Base-by-base conservation (phyloP, 202 grass and related monocot species). In the Zoysia matrella region DNA sequence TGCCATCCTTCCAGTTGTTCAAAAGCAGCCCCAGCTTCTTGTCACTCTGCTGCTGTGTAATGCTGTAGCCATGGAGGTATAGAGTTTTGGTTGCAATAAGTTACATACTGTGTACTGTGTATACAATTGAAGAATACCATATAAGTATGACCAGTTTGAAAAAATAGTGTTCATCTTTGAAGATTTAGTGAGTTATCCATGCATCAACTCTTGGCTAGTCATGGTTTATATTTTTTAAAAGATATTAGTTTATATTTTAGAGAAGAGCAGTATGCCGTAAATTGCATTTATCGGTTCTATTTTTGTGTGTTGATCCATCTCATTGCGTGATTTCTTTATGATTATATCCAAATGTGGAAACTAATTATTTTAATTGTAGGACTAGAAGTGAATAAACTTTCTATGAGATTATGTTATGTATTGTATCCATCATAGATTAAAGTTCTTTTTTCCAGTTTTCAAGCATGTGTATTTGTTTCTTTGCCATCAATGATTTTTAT, bases 21-120 rank as follows among this genome's bases (percentile, higher is more conserved):
- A 99, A 85, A 99, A 99, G 78, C 96, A 96, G 72, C 96, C 96
- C 81, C 93, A 90, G 80, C 93, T 99, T 83, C 92, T 99, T 79
- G 96, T 99, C 82, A 99, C 96, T 65, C 89, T 99, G 78, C 83
- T 99, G 66, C 65, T 99, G 65, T 96, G 96, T 73, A 99, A 99
- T 78, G 96, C 96, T 77, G 87, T 8, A 80, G 22, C 96, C 63
- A 99, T 99, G 96, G 96, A 99, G 96, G 96, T 99, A 90, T 30
- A 61, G 5, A 53, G 77, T 52, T 71, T 65, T 81, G 47, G n/a
- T 70, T 78, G 48, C 5, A 70, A 8, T 60, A 6, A 4, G 30
- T 72, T 66, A 56, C 14, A n/a, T n/a, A n/a, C 3, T 56, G 3
- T n/a, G 13, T 56, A 22, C 8, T 7, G 56, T 58, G 5, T 15